Evolutionary conservation across 192 early-diverging fungal genomes (phyloP).

Genomic region (Gaertneriomyces sp.): DNA sequence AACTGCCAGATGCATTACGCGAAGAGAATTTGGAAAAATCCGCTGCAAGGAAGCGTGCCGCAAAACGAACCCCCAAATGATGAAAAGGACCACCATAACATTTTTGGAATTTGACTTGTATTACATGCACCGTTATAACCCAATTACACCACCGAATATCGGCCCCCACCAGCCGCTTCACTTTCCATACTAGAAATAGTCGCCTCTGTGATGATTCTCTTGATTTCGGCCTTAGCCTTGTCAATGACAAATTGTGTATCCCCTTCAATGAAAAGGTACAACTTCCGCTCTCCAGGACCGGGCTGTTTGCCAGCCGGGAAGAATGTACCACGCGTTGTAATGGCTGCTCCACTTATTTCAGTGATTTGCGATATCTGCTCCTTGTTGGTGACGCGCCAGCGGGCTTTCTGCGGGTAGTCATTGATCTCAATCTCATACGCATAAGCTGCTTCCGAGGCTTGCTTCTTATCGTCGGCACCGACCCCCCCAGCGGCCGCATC

Average conservation of each 20-base stretch:
- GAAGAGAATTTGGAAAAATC: conserved; percentile 33
- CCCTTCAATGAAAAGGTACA: conserved; percentile 94
- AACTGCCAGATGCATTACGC: conserved; percentile 32
- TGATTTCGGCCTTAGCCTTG: conserved; percentile 89
- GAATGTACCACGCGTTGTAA: conserved; percentile 90
- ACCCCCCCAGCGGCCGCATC: conserved; percentile 25
- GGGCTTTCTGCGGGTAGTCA: conserved; percentile 92
- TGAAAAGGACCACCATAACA: too few species aligned
- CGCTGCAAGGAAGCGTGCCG: too few species aligned
- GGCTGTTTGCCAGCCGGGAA: conserved; percentile 82
- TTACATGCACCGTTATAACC: not conserved
- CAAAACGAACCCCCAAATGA: too few species aligned
- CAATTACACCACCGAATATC: conserved; percentile 26
- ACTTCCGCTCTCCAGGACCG: conserved; percentile 76
- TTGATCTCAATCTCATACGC: conserved; percentile 93
- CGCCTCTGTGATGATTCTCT: conserved; percentile 83
- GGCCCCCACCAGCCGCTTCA: conserved; percentile 29
- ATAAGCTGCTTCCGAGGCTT: conserved; percentile 47
- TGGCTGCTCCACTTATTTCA: conserved; percentile 89
- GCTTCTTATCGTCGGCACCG: conserved; percentile 31
- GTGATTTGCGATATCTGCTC: conserved; percentile 90
- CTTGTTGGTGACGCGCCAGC: conserved; percentile 94
- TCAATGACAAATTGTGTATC: conserved; percentile 87
- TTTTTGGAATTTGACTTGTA: too few species aligned
- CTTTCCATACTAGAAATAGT: conserved; percentile 57